Evolutionary conservation across 495 filamentous ascomycete genomes (phyloP).

Genomic region (Penicillium diatomitis): DNA sequence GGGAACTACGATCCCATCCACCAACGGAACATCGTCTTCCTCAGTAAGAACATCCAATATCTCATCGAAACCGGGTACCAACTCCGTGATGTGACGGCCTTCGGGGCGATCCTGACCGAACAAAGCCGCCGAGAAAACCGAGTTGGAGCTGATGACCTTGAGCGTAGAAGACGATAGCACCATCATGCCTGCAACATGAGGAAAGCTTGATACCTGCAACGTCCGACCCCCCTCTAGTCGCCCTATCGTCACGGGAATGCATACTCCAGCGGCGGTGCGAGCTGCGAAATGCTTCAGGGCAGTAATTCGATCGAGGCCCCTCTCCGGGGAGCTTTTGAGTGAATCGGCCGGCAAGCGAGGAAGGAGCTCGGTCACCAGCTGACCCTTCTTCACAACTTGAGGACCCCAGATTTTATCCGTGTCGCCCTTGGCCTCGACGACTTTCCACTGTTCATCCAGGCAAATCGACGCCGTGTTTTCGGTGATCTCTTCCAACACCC

Average conservation of each 20-base stretch:
- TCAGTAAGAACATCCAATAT: conserved; percentile 72
- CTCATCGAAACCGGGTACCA: conserved; percentile 82
- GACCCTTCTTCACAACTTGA: conserved; percentile 51
- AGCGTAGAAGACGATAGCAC: conserved; percentile 70
- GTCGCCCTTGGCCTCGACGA: conserved; percentile 59
- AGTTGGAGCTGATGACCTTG: conserved; percentile 82
- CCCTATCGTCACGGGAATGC: conserved; percentile 69
- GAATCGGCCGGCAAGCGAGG: conserved; percentile 70
- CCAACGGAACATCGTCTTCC: conserved; percentile 71
- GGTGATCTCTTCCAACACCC: conserved; percentile 95
- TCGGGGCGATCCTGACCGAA: conserved; percentile 82
- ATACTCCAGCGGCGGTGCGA: conserved; percentile 58
- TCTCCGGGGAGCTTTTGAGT: conserved; percentile 51
- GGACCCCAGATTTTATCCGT: conserved; percentile 74
- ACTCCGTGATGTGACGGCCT: conserved; percentile 63
- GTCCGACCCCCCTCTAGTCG: conserved; percentile 55
- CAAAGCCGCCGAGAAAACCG: conserved; percentile 82
- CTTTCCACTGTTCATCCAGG: conserved; percentile 63
- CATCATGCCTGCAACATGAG: conserved; percentile 94
- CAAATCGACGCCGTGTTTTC: conserved; percentile 75
- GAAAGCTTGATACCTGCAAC: conserved; percentile 82
- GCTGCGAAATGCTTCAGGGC: conserved; percentile 74
- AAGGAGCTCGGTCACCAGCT: conserved; percentile 65
- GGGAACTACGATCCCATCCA: conserved; percentile 93
- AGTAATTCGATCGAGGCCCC: conserved; percentile 58